A percentile compares a stretch with the other conserved stretches of the same genome.
Conservation (phyloP, 176 grass and related monocot genomes). For the Aegilops tauschii region DNA sequence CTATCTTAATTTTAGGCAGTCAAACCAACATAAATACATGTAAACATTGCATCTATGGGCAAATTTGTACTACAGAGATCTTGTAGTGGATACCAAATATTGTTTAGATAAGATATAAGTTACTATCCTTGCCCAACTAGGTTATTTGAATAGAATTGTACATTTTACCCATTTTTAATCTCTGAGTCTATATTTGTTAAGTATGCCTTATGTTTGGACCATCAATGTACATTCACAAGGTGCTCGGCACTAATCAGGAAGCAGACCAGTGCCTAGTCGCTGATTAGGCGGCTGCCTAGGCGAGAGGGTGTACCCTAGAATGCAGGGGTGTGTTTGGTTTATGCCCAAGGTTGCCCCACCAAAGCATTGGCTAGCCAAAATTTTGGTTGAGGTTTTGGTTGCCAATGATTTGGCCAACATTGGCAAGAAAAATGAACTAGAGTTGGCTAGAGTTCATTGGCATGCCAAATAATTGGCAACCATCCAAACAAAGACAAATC, state of each 20-base stretch:
- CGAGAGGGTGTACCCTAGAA: background rate
- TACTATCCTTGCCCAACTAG: background rate
- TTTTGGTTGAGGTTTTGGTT: too few species aligned
- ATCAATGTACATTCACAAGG: background rate
- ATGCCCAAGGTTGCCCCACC: too few species aligned
- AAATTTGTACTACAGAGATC: background rate
- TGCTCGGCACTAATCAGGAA: background rate
- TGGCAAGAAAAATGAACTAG: too few species aligned
- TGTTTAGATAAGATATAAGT: background rate
- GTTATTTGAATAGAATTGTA: slow-evolving; percentile 7
- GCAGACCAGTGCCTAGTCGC: background rate
- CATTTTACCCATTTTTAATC: background rate
- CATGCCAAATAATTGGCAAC: too few species aligned
- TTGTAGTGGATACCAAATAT: background rate
- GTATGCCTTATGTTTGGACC: background rate
- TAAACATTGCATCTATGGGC: background rate
- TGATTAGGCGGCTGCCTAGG: background rate
- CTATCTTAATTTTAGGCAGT: background rate
- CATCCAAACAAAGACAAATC: too few species aligned
- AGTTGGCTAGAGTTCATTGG: too few species aligned
- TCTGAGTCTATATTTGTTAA: background rate
- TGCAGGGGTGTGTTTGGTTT: background rate
- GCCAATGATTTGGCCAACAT: too few species aligned
- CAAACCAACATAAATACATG: background rate
- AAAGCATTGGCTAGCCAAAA: too few species aligned